phyloP scores from a whole-genome alignment of 2,329 filamentous ascomycete species.

The Chaetomium sp. region DNA sequence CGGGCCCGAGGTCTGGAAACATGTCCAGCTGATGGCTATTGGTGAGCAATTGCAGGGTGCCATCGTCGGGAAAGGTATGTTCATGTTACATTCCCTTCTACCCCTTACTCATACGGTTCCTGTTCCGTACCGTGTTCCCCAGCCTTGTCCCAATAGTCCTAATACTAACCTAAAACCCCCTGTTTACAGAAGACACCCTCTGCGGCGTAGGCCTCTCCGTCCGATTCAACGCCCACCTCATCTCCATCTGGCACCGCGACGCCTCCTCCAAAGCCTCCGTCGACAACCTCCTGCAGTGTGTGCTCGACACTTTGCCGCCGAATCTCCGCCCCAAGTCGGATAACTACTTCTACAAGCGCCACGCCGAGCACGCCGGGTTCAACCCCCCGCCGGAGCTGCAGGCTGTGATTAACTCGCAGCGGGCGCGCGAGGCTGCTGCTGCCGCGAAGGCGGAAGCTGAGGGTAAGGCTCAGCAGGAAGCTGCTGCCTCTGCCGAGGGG shows the following conservation, averaged over 20 bases:
- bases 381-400: slow-evolving; percentile 55
- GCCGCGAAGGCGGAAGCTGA: slow-evolving; percentile 12
- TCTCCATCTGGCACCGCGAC: slow-evolving; percentile 91
- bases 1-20: slow-evolving; percentile 71
- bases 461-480: background rate
- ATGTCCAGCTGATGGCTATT: slow-evolving; percentile 73
- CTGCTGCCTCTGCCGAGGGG: background rate
- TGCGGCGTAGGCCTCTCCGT: slow-evolving; percentile 84
- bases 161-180: background rate
- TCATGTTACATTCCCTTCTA: background rate
- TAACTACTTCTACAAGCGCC: slow-evolving; percentile 81
- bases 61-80: slow-evolving; percentile 57
- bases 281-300: slow-evolving; percentile 63
- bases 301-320: slow-evolving; percentile 65
- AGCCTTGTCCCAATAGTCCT: background rate
- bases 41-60: slow-evolving; percentile 73
- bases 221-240: slow-evolving; percentile 81
- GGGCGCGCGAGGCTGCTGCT: slow-evolving; percentile 37
- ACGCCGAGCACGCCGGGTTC: slow-evolving; percentile 81
- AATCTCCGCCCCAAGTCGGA: slow-evolving; percentile 67
- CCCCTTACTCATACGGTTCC: too few species aligned
- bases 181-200: slow-evolving; percentile 65
- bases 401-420: slow-evolving; percentile 51
- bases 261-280: slow-evolving; percentile 72
- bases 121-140: background rate